These are phyloP conservation scores for Chlamydomonas eustigma DNA, from an alignment of 139 green algal species.

Conservation along the genomic window DNA sequence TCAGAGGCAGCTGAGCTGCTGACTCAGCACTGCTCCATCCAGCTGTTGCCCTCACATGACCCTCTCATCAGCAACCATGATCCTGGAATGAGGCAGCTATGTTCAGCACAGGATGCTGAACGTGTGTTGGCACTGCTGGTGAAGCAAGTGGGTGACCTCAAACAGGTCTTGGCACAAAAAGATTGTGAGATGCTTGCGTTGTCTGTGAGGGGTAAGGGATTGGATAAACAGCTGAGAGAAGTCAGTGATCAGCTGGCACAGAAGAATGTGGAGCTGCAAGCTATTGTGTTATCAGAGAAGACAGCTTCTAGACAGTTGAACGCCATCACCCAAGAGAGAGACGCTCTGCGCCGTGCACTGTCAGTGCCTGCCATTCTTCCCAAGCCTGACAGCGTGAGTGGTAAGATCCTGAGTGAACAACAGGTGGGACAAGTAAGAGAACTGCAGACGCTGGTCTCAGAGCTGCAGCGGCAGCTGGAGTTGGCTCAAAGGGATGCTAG, in stretches of 20 bases:
- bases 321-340: background rate
- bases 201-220: background rate
- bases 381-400: background rate
- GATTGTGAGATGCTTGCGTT: background rate
- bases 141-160: too few relatives aligned
- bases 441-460: background rate
- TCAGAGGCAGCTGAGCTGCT: background rate
- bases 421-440: background rate
- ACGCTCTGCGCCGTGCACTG: background rate
- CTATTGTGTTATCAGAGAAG: background rate
- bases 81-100: too few relatives aligned
- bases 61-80: background rate
- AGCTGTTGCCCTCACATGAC: background rate
- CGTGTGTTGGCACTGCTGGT: too few relatives aligned
- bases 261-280: conserved; percentile 3
- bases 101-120: too few relatives aligned
- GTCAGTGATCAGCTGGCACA: background rate
- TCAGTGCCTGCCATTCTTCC: background rate
- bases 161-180: background rate
- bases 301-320: background rate
- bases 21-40: background rate
- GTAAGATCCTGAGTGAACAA: background rate
- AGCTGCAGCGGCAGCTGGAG: background rate
- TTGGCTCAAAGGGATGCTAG: background rate
- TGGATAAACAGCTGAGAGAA: background rate